Evolutionary conservation across 192 early-diverging fungal genomes (phyloP).

Genomic region (Rhizophagus sp.): DNA sequence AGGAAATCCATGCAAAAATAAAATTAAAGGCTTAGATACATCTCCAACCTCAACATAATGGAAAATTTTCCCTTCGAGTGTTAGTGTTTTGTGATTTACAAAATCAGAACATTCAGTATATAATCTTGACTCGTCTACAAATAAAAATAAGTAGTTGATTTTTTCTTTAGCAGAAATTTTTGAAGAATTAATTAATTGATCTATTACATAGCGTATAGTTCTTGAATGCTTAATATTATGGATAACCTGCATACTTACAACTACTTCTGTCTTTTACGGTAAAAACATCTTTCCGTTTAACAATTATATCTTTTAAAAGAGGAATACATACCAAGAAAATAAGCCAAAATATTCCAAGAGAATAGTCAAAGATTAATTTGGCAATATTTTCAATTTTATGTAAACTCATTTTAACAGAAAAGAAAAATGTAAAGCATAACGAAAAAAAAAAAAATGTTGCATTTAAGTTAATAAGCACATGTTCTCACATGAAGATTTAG

Average conservation of each 20-base stretch:
- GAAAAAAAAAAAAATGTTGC: background rate
- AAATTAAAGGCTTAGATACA: constrained; percentile 22
- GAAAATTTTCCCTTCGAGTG: constrained; percentile 25
- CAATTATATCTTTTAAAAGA: background rate
- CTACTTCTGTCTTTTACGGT: background rate
- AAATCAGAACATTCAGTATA: constrained; percentile 25
- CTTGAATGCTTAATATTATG: background rate
- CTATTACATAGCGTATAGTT: background rate
- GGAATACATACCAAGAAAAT: background rate
- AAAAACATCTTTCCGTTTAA: background rate
- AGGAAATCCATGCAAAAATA: constrained; percentile 35
- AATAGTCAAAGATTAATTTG: background rate
- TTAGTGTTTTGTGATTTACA: constrained; percentile 23
- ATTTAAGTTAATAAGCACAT: background rate
- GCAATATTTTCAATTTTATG: background rate
- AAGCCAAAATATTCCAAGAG: background rate
- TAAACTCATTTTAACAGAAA: background rate
- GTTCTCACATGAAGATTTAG: background rate
- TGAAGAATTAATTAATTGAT: background rate
- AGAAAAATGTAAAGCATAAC: background rate
- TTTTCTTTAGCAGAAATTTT: background rate
- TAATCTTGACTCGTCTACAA: constrained; percentile 16
- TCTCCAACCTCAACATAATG: constrained; percentile 31
- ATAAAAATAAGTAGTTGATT: background rate
- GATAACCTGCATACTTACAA: background rate